Evolutionary conservation across 192 early-diverging fungal species (phyloP), one percentile per base, ranked within the genome.

Genomic region (Coemansia pectinata): DNA sequence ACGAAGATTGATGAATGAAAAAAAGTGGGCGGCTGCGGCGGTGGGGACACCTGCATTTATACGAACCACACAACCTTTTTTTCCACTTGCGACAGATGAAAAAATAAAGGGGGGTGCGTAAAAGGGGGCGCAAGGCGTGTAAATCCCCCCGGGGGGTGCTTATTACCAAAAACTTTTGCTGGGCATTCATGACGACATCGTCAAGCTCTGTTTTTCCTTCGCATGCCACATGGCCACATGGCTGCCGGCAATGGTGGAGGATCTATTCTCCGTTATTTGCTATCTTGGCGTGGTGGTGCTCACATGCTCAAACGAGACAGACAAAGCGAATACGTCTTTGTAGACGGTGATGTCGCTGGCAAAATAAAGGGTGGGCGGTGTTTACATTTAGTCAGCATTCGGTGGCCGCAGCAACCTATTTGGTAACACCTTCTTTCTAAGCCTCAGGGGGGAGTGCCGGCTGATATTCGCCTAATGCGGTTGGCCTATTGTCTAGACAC

Each of bases 211-310:
- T n/a, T 55, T 55, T 29, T 29, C 25, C 27, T 29, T 15, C 25
- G 52, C 14, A 10, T 23, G 48, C 42, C n/a, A 25, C 48, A 50
- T 29, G 52, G 52, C 25, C 52, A 55, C 52, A 55, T 55, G 52
- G 25, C 11, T 27, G 52, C 27, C 52, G 48, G 48, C 48, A 50
- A 50, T 29, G 52, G 52, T 25, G 4, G 52, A 15, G 52, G 4
- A 29, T 25, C 27, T 31, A 29, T 55, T 55, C 27, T 29, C 52
- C 12, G 34, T 55, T 29, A 29, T 55, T 29, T 55, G 52, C 12
- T 15, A 55, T 55, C 52, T 55, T 55, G 52, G 52, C 52, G 52
- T 29, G 52, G 52, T 55, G 52, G 52, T 14, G 52, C 52, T 55
- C 52, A 55, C 52, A 55, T 55, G 52, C 5, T 27, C 52, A 55